Base-by-base conservation (phyloP, 2,329 filamentous ascomycete genomes). In the Coniochaeta hoffmannii region DNA sequence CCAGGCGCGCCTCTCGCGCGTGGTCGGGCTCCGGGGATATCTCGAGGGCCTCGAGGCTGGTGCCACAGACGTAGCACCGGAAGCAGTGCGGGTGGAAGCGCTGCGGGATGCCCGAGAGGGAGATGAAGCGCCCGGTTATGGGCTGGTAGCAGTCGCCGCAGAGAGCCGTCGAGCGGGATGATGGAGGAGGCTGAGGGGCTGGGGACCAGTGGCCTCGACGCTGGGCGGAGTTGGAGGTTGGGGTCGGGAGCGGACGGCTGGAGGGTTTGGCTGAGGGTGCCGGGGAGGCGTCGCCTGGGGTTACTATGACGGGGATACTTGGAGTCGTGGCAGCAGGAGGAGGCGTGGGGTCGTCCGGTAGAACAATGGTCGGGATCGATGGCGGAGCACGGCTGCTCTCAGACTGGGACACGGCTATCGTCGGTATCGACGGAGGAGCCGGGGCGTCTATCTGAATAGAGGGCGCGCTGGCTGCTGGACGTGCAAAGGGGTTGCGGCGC, bases 81-180 rank as follows among this genome's bases (percentile, higher is more conserved):
- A 99, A 97, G 71, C 94, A 99, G 61, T 91, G 84, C 0, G 94
- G 92, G 64, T 99, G 94, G 69, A 97, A 97, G 19, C 92, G 88
- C 64, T 85, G 80, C 3, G 73, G 65, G 36, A 81, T 78, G 26
- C 90, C 90, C 1, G 85, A 86, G 7, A 96, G 84, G 4, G 88
- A 89, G 22, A 97, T 88, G 61, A 96, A 93, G 56, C 93, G 89
- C 2, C 94, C 94, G 56, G 94, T 85, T 62, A 99, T 97, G 0
- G 90, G 86, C 19, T 88, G 78, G 10, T 85, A 80, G 67, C 94
- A 99, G 64, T 92, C 86, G 52, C 91, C 88, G 66, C 94, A 99
- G 49, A 86, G 81, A 8, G 90, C 89, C 7, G 87, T 87, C 55
- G 76, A 74, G 65, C 82, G 75, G 62, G 72, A 71, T 68, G 58